Evolutionary conservation across 108 stramenopile genomes (phyloP), one percentile per base, ranked within the genome.

Genomic region (Skeletonema menzelii): DNA sequence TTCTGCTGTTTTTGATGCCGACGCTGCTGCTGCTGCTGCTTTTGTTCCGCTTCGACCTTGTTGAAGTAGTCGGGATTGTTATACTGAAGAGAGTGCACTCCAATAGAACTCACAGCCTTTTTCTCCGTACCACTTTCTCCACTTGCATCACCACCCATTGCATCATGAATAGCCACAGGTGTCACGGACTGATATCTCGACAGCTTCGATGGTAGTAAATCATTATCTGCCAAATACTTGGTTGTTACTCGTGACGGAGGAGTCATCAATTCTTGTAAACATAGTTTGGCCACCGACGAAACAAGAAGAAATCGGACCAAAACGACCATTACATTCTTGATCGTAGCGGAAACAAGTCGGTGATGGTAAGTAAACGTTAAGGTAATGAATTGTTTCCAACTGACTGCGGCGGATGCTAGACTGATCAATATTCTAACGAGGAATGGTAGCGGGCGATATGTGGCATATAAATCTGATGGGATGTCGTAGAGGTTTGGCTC

Each of bases 301-400:
- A 85, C 14, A 27, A 71, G 7, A 64, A 7, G 72, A 31, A 8
- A 83, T 46, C 27, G 77, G 46, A 53, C 69, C 49, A 24, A 40
- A 56, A 73, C 19, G 12, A 30, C 13, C 35, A 26, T 53, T 12
- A 15, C 17, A 37, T 55, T 22, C 14, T 28, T 38, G 34, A 69
- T 8, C 38, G 68, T 37, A 46, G 22, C 6, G 66, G 31, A 12
- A 11, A 90, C 89, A 67, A 91, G 90, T 28, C 91, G 89, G 56
- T 94, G 93, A 59, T 94, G 88, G 38, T 87, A 53, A 66, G 87
- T 83, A 17, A 94, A 55, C 17, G 77, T 84, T 28, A 75, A 72
- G 14, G 28, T 19, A 27, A 76, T 13, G 15, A 67, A 17, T 31
- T 30, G 31, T 66, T 66, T 53, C 34, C 31, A 44, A 62, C 24